Evolutionary conservation across 768 basidiomycete species (phyloP), one percentile per base, ranked within the genome.

Genomic region (Tulasnella sp.): DNA sequence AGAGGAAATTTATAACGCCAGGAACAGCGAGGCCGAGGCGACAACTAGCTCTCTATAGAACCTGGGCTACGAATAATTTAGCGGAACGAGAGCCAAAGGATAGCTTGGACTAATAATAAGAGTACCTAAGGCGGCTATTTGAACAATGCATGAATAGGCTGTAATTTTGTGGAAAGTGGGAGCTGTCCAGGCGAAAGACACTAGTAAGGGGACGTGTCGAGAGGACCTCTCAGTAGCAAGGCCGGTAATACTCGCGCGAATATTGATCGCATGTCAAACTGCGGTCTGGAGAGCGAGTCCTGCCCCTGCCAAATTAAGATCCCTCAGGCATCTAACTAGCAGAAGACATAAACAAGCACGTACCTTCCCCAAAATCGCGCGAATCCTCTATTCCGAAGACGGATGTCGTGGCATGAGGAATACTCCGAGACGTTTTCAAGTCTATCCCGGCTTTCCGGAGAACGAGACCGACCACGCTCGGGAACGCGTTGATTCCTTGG

Each of bases 1-100:
- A 11, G 77, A 77, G 9, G 77, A 77, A 46, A 69, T 57, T 32
- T 76, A 76, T 72, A 72, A 72, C 71, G 44, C 39, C 13, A 18
- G 39, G 29, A 72, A 72, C 11, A 40, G 29, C 37, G 44, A 46
- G 13, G 44, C 71, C 11, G 44, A 40, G 29, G 20, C 15, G 4
- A n/a, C 37, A 23, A n/a, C 11, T 5, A 72, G 71, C 37, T 39
- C 42, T 23, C 71, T 72, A 16, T 72, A 72, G 37, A 72, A 13
- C 11, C 44, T n/a, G 29, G 5, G 71, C 35, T 29, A 23, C 26
- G 71, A 35, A 72, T 11, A 29, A 42, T 6, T 1, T 13, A 72
- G 44, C 37, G 20, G n/a, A 40, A 35, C 39, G 5, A 23, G 71
- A 11, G 18, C 35, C 20, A 37, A 72, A 6, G 23, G 13, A 10